phyloP scores from a whole-genome alignment of 257 asterid species.

The Salvia rosmarinus region DNA sequence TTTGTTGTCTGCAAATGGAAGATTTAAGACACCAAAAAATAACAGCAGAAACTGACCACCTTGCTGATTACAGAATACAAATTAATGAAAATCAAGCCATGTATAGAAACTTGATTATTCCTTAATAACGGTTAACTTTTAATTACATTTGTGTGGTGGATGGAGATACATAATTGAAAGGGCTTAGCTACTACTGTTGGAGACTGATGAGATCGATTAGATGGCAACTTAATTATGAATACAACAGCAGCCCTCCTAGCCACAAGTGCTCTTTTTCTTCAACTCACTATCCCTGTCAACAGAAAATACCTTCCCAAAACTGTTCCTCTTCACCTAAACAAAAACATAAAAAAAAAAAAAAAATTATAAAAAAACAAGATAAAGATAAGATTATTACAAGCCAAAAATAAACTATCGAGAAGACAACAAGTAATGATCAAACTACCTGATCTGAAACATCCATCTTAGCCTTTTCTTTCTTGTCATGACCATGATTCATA shows the following conservation, averaged over 20 bases:
- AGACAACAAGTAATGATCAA: no score
- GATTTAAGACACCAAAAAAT: neutral
- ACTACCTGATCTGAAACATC: conserved; percentile 29
- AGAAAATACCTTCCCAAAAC: conserved; percentile 32
- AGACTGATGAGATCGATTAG: neutral
- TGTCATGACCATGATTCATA: conserved; percentile 23
- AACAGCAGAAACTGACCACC: neutral
- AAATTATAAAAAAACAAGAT: no score
- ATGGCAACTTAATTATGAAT: conserved; percentile 23
- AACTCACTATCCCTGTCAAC: conserved; percentile 41
- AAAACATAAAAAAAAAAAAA: neutral
- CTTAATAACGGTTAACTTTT: neutral
- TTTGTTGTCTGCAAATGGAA: neutral
- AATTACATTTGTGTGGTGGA: conserved; percentile 4
- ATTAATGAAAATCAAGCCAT: neutral
- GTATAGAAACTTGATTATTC: neutral
- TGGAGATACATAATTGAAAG: neutral
- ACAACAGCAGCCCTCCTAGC: conserved; percentile 35
- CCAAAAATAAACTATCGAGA: neutral
- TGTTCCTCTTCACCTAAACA: conserved; percentile 43
- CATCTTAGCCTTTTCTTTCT: conserved; percentile 43
- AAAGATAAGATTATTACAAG: neutral
- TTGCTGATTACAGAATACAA: neutral
- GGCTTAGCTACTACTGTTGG: neutral
- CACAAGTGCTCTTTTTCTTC: conserved; percentile 47